Evolutionary conservation across 129 eudicot species (phyloP).

Genomic region (Centaurea solstitialis): DNA sequence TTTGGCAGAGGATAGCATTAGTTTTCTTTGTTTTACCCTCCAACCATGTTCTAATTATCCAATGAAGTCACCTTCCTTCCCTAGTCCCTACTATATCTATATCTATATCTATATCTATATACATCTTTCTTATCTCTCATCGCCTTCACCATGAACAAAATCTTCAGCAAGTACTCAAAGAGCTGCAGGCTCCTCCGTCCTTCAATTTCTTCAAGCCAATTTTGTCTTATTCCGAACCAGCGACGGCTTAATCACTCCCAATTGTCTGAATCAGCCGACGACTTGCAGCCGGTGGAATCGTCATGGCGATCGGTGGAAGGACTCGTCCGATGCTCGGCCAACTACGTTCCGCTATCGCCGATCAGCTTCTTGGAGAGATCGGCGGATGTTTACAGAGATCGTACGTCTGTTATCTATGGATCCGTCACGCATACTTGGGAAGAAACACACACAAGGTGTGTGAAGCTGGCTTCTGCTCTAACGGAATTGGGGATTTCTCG

Average conservation of each 20-base stretch:
- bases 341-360: conserved; percentile 63
- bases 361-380: conserved; percentile 74
- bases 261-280: conserved; percentile 3
- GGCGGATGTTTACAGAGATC: conserved; percentile 62
- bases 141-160: conserved; percentile 29
- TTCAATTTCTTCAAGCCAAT: background rate
- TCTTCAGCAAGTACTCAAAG: conserved; percentile 26
- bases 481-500: conserved; percentile 64
- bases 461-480: conserved; percentile 76
- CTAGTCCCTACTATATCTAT: background rate
- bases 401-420: conserved; percentile 64
- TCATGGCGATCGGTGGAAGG: conserved; percentile 57
- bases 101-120: too few relatives aligned
- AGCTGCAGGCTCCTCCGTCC: background rate
- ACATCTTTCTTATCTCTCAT: background rate
- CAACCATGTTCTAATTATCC: background rate
- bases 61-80: background rate
- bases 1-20: too few relatives aligned
- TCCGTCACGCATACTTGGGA: conserved; percentile 65
- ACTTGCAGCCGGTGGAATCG: background rate
- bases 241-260: background rate
- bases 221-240: background rate
- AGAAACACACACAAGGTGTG: conserved; percentile 67
- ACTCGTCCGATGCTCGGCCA: conserved; percentile 54
- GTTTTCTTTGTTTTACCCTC: background rate